Conservation (phyloP, 176 grass and related monocot species). For the Carex pumila region DNA sequence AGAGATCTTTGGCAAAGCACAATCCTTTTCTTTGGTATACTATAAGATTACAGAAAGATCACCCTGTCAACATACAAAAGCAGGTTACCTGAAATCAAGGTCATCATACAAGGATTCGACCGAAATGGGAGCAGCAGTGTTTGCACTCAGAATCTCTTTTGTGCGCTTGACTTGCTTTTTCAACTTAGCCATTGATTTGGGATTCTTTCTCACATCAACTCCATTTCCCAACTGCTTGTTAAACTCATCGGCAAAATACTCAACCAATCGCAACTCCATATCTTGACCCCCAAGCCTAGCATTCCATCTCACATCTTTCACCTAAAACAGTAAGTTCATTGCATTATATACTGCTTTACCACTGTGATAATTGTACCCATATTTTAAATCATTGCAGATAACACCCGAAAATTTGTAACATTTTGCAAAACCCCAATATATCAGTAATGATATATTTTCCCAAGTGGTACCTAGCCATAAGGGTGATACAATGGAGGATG, state of each 20-base stretch:
- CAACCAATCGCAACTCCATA: slow-evolving; percentile 77
- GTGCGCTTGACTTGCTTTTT: slow-evolving; percentile 99
- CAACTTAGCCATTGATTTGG: slow-evolving; percentile 98
- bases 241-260: slow-evolving; percentile 91
- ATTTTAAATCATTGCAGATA: neutral
- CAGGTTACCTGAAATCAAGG: slow-evolving; percentile 77
- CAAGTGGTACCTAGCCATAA: neutral
- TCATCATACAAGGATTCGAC: slow-evolving; percentile 95
- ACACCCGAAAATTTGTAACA: neutral
- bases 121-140: slow-evolving; percentile 82
- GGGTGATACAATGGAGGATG: neutral
- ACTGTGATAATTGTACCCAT: neutral
- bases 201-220: slow-evolving; percentile 77
- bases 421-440: neutral
- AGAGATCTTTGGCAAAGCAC: neutral
- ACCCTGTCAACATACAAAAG: neutral
- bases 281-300: slow-evolving; percentile 80
- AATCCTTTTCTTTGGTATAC: neutral
- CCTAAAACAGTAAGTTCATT: slow-evolving; percentile 29
- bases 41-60: neutral
- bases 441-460: neutral
- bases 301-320: slow-evolving; percentile 97
- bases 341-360: neutral
- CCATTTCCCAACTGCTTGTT: slow-evolving; percentile 78
- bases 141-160: slow-evolving; percentile 98